These are phyloP conservation scores for Solanum microdontum DNA, from an alignment of 257 asterid genomes.

Conservation along the genomic window DNA sequence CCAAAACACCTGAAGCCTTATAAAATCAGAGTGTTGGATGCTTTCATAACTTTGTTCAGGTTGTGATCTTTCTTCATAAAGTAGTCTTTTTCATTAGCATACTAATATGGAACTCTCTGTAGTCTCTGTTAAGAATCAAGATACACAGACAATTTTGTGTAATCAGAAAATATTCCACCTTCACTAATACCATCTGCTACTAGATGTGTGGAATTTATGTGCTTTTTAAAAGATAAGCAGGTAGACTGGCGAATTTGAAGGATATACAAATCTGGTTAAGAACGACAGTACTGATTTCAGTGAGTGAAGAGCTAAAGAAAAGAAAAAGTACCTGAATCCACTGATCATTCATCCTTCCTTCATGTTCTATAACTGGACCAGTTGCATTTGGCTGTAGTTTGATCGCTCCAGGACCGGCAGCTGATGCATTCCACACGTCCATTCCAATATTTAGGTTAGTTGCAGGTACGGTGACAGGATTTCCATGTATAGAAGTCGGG, in stretches of 20 bases:
- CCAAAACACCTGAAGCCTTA: neutral
- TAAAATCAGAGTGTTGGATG: neutral
- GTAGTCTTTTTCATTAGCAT: neutral
- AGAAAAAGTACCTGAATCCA: slow-evolving; percentile 54
- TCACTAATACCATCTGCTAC: neutral
- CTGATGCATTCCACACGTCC: slow-evolving; percentile 82
- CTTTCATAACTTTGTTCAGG: neutral
- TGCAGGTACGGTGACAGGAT: slow-evolving; percentile 61
- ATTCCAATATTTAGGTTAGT: slow-evolving; percentile 81
- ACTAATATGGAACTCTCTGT: neutral
- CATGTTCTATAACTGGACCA: slow-evolving; percentile 43
- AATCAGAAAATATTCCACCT: neutral
- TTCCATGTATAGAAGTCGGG: slow-evolving; percentile 55
- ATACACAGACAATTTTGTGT: neutral
- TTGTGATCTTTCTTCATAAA: neutral
- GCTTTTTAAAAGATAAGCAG: neutral
- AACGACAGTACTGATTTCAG: neutral
- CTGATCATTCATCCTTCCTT: slow-evolving; percentile 65
- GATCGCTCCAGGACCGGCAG: slow-evolving; percentile 64
- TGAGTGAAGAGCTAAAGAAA: neutral
- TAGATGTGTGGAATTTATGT: neutral
- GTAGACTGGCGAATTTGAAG: neutral
- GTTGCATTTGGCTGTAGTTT: slow-evolving; percentile 40
- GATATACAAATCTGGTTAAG: neutral
- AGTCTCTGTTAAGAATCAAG: neutral